Evolutionary conservation across 148 eudicot genomes (phyloP).

Genomic region (Rhododendron henanense): DNA sequence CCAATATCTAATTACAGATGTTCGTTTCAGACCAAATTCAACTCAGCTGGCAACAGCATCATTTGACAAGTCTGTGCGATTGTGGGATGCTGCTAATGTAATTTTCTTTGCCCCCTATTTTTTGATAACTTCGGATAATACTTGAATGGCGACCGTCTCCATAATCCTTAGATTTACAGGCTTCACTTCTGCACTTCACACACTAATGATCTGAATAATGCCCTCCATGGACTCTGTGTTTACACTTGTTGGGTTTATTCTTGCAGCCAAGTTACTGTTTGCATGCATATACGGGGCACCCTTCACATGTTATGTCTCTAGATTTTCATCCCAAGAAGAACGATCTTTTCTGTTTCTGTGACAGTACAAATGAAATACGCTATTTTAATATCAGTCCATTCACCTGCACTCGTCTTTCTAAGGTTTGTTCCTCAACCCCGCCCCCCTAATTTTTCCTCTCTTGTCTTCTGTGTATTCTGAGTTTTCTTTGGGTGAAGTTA

Average conservation of each 20-base stretch:
- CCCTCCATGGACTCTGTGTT: background rate
- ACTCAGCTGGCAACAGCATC: constrained; percentile 86
- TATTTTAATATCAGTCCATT: constrained; percentile 78
- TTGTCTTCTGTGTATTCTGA: background rate
- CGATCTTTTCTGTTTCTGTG: constrained; percentile 87
- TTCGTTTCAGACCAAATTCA: constrained; percentile 81
- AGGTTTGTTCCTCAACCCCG: constrained; percentile 36
- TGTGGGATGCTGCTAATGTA: constrained; percentile 95
- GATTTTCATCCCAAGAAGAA: constrained; percentile 95
- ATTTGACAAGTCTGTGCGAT: constrained; percentile 76
- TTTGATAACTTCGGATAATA: background rate
- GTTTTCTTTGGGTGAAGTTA: background rate
- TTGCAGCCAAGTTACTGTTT: constrained; percentile 86
- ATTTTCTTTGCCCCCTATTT: background rate
- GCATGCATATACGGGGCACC: constrained; percentile 68
- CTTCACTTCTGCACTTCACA: background rate
- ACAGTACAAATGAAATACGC: constrained; percentile 73
- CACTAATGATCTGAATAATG: background rate
- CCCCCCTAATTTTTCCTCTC: background rate
- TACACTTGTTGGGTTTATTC: background rate
- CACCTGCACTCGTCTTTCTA: constrained; percentile 60
- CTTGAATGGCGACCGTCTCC: background rate
- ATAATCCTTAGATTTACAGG: constrained; percentile 13
- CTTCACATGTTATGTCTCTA: constrained; percentile 77
- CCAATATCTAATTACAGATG: constrained; percentile 65